A percentile compares a stretch with the other conserved stretches of the same genome.
phyloP scores from a whole-genome alignment of 2,329 filamentous ascomycete species.

The Pseudopithomyces chartarum region DNA sequence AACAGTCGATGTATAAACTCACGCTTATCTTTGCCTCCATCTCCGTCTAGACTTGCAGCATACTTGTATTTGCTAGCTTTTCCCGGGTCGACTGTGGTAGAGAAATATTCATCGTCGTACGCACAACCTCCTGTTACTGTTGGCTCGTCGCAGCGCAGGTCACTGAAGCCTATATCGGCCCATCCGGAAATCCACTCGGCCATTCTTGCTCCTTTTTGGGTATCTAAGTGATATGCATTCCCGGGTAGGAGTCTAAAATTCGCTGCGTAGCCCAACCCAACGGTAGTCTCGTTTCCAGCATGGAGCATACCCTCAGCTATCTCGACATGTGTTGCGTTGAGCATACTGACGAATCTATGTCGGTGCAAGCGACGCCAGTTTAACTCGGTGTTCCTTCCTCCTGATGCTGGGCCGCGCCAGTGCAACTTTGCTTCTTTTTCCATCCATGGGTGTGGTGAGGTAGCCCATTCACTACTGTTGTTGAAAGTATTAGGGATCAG shows the following conservation, averaged over 20 bases:
- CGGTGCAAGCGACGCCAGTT: conserved; percentile 77
- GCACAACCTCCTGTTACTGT: conserved; percentile 47
- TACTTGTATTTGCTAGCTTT: conserved; percentile 24
- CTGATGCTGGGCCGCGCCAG: conserved; percentile 56
- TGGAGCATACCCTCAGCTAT: conserved; percentile 50
- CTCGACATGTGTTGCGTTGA: conserved; percentile 64
- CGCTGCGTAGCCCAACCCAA: conserved; percentile 33
- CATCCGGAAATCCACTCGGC: conserved; percentile 46
- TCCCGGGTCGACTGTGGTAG: background rate
- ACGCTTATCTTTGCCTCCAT: conserved; percentile 16
- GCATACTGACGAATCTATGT: conserved; percentile 75
- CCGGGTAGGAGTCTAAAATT: conserved; percentile 48
- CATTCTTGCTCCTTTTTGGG: conserved; percentile 21
- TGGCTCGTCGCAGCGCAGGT: conserved; percentile 49
- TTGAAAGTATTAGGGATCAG: conserved; percentile 51
- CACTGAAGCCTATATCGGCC: conserved; percentile 47
- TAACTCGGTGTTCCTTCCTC: conserved; percentile 49
- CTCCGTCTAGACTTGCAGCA: conserved; percentile 73
- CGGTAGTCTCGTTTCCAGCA: conserved; percentile 17
- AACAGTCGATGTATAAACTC: conserved; percentile 56
- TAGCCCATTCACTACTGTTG: conserved; percentile 39
- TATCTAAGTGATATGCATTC: conserved; percentile 22
- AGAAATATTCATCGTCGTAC: conserved; percentile 51
- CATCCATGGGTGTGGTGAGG: conserved; percentile 42
- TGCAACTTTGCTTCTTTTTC: conserved; percentile 48